Evolutionary conservation across 306 rosid species (phyloP), one percentile per base, ranked within the genome.

Genomic region (Medicago lupulina): DNA sequence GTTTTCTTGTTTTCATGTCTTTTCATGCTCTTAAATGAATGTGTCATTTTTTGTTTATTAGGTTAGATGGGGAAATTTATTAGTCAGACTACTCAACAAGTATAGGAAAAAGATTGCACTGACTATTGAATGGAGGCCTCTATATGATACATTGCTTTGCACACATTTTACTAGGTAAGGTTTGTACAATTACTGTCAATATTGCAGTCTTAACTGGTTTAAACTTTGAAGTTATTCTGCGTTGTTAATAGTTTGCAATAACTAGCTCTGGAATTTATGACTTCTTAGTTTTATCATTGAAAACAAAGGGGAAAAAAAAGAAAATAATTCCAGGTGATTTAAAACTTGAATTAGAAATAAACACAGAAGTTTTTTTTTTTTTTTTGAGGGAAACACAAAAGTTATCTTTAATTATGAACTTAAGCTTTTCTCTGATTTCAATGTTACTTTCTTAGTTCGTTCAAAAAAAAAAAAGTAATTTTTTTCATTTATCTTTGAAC

Each of bases 1-100:
- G 21, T 67, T 83, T 77, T 86, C 40, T 54, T 19, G 15, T 49
- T 67, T 54, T 53, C 58, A 57, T 58, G 46, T n/a, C 51, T 13
- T 39, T 69, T 16, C 79, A 43, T 38, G 78, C 59, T 70, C 73
- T 76, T 84, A 72, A 81, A 73, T 77, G 78, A 41, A 71, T 76
- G 67, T 72, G 74, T 9, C 44, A 21, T 84, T 84, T 84, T 76
- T 83, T 86, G 73, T 65, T 83, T 82, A 82, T 82, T 90, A 95
- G 99, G 97, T 95, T 84, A 95, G 98, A 74, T 95, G 99, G 99
- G 99, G 99, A 77, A 95, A 95, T 86, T 49, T 90, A 31, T 76
- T 95, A 71, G 93, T 95, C 83, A 90, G 88, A 62, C 64, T 95
- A 73, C 92, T 95, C 74, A 90, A 92, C 81, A 92, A 87, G 86